Evolutionary conservation across 371 early-diverging fungal genomes (phyloP), one percentile per base, ranked within the genome.

Genomic region (Zopfochytrium polystomum): DNA sequence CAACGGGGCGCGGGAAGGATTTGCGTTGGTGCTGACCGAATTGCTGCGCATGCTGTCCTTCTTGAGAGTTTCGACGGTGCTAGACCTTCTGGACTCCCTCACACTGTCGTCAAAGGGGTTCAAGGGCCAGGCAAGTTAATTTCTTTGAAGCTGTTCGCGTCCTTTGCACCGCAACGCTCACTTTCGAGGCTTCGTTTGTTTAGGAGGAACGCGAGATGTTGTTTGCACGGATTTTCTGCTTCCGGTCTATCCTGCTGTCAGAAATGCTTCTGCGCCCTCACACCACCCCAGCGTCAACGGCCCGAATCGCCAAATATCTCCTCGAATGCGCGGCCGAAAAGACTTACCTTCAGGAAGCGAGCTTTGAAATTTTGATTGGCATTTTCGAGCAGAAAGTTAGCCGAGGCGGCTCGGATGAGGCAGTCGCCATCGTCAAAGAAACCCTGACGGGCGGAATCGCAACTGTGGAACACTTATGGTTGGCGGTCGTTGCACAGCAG

Each of bases 1-100:
- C 56, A 87, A 90, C 60, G 93, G 87, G 33, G 95, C 97, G 22
- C 80, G 97, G 56, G 95, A 95, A 66, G 97, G 97, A 15, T 96
- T 93, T 71, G 84, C 93, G 4, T 76, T 94, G 31, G 92, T 92
- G n/a, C 79, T 96, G 55, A 88, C 93, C 3, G 95, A 95, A 66
- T 62, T 80, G 58, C 29, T 67, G 15, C 9, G 15, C 2, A 20
- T 51, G 11, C 29, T 72, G 47, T n/a, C 61, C 42, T 78, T 75
- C 52, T 61, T 88, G 31, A 76, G 85, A 3, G 71, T 73, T 49
- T 77, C 81, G 56, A 67, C 83, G 30, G 83, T 89, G 11, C 75
- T 92, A 32, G 85, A 87, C 58, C 67, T 90, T 30, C 67, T 93
- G 55, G 78, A 81, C 63, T 76, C 80, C n/a, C n/a, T n/a, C n/a